Percentiles rank a stretch among this genome's conserved stretches.
Conservation (phyloP, 2,329 filamentous ascomycete genomes). For the Metarhizium anisopliae region DNA sequence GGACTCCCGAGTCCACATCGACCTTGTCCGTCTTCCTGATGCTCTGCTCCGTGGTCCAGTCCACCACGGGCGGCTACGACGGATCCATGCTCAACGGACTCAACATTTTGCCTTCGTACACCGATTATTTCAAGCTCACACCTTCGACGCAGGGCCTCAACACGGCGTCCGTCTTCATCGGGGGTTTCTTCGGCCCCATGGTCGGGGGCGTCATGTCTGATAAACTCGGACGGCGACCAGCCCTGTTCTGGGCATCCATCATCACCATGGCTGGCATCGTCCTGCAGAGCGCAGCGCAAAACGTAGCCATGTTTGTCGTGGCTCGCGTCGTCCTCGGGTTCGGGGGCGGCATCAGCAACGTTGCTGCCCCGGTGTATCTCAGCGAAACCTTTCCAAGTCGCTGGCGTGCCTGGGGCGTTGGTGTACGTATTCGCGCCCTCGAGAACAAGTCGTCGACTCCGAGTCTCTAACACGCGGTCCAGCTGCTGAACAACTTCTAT, state of each 20-base stretch:
- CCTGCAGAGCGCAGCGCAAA: slow-evolving; percentile 38
- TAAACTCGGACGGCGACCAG: slow-evolving; percentile 15
- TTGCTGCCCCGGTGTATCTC: slow-evolving; percentile 37
- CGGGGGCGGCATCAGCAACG: slow-evolving; percentile 31
- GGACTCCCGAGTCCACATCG: slow-evolving; percentile 33
- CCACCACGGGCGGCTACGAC: slow-evolving; percentile 29
- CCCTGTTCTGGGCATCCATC: slow-evolving; percentile 19
- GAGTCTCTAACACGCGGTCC: too few species aligned
- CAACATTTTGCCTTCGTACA: slow-evolving; percentile 47
- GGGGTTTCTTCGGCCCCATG: slow-evolving; percentile 35
- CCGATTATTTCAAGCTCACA: slow-evolving; percentile 46
- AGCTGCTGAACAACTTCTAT: slow-evolving; percentile 20
- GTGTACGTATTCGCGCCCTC: slow-evolving; percentile 4
- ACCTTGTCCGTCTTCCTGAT: slow-evolving; percentile 30
- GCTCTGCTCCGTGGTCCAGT: slow-evolving; percentile 35
- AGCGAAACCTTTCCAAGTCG: slow-evolving; percentile 35
- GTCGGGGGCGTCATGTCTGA: slow-evolving; percentile 30
- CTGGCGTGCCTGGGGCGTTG: slow-evolving; percentile 11
- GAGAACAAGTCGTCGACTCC: not conserved
- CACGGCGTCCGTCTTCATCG: slow-evolving; percentile 46
- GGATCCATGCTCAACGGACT: slow-evolving; percentile 47
- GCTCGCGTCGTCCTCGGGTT: slow-evolving; percentile 38
- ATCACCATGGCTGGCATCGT: slow-evolving; percentile 35
- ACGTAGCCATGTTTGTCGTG: slow-evolving; percentile 40
- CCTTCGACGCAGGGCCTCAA: slow-evolving; percentile 43